A percentile compares a stretch with the other conserved stretches of the same genome.
Evolutionary conservation across 495 filamentous ascomycete genomes (phyloP).

Genomic region (Penicillium longicatenatum): DNA sequence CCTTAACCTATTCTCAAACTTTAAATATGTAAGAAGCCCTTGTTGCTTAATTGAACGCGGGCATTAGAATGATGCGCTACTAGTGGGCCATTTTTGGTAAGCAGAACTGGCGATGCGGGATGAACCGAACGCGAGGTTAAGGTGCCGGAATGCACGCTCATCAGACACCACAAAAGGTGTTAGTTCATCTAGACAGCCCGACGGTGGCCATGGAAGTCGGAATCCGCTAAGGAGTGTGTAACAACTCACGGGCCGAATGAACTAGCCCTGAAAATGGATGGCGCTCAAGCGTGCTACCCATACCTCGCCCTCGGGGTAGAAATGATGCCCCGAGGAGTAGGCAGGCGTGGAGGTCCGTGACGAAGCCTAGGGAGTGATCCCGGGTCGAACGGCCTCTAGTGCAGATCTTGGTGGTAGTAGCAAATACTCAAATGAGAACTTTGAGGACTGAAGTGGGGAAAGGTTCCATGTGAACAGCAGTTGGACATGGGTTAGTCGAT

Average conservation of each 20-base stretch:
- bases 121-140: conserved; percentile 72
- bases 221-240: conserved; percentile 64
- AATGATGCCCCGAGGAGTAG: conserved; percentile 58
- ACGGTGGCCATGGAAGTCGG: conserved; percentile 67
- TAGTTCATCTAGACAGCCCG: conserved; percentile 64
- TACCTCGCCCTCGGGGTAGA: conserved; percentile 63
- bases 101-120: conserved; percentile 69
- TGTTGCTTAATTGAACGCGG: conserved; percentile 70
- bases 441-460: conserved; percentile 73
- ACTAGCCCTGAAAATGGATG: conserved; percentile 67
- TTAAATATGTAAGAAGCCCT: conserved; percentile 76
- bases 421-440: conserved; percentile 77
- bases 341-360: conserved; percentile 56
- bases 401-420: conserved; percentile 75
- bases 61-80: conserved; percentile 66
- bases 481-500: conserved; percentile 71
- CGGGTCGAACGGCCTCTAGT: conserved; percentile 68
- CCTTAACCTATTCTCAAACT: conserved; percentile 78
- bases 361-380: conserved; percentile 69
- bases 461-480: conserved; percentile 70
- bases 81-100: conserved; percentile 72
- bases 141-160: conserved; percentile 71
- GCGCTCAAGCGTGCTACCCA: conserved; percentile 67
- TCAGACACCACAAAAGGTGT: conserved; percentile 70
- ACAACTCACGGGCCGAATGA: conserved; percentile 66